Base-by-base conservation (phyloP, 2,329 filamentous ascomycete genomes). In the Sphaerostilbella broomeana region DNA sequence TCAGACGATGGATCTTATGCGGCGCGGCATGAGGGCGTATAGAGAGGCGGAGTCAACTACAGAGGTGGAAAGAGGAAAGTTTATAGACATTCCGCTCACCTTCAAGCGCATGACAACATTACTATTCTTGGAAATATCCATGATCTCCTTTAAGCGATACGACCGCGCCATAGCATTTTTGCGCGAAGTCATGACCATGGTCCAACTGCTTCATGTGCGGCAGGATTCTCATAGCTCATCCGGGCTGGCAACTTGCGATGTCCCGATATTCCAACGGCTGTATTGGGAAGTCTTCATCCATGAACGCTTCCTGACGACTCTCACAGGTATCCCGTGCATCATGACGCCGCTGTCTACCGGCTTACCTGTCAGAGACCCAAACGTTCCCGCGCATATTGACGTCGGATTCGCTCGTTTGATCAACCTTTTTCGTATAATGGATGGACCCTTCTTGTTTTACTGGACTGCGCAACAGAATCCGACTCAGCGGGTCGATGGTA, bases 71-170 rank as follows among this genome's bases (percentile, higher is more conserved):
- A 55, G 57, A 28, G 47, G 57, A 10, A 58, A 63, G 18, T 56
- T 58, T 6, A 59, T 60, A 16, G 59, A 62, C 6, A 54, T 63
- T 10, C 60, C 58, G 2, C 57, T 64, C 4, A 65, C 63, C 0
- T 59, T 70, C 17, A 61, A 65, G 38, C 59, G 65, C 35, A 64
- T 69, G 17, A 68, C 73, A 62, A 68, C 67, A 18, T 67, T 62
- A 18, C 56, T 73, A 34, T 74, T 71, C 46, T 63, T 73, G 27
- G 67, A 74, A 46, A 72, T 72, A 41, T 68, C 63, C 50, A 58
- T 70, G 36, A 68, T 73, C 62, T 63, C 62, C 5, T 60, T 72
- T 17, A 62, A 65, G 31, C 62, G 65, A 19, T 61, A 60, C 41
- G 68, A 73, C 38, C 61, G 67, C 24, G 66, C 67, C 5, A 69